Base-by-base conservation (phyloP, 1,284 basidiomycete species). In the Naganishia albida region DNA sequence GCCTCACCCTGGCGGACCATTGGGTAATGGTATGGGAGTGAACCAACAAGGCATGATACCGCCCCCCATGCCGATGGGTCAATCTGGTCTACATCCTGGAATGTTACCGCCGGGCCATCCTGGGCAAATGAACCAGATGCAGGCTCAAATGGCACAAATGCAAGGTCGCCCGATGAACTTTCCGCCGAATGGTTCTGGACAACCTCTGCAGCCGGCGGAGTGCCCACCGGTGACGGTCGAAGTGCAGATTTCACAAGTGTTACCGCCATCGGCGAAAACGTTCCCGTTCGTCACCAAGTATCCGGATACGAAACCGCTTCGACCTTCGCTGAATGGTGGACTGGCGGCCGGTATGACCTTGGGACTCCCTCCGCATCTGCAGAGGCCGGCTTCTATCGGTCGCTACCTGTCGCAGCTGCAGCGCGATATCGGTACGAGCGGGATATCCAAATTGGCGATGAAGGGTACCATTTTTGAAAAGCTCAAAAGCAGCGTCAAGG, bases 401-500 rank as follows among this genome's bases (percentile, higher is more conserved):
- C 34, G 57, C 39, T 60, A 60, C 20, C 12, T 50, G 7, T 20
- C 34, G 6, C 57, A 60, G n/a, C 34, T 60, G 13, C 57, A 60
- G 30, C 57, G 57, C n/a, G 57, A 60, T 10, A 60, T 49, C 30
- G 26, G 18, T 3, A 10, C 38, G n/a, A 60, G 57, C 39, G 57
- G 57, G 6, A 46, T 40, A n/a, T 20, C 28, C 1, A 60, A 60
- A 50, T 23, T 51, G 20, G 59, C 64, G 23, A 39, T 63, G 46
- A 62, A 57, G 42, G 67, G 67, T 23, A 59, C 64, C 7, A 48
- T 68, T 6, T 68, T 68, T 39, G 67, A 68, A 26, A 56, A 60
- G 30, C 40, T 64, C 12, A 60, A 50, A 13, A 60, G 46, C 28
- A 53, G 30, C 18, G 38, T 51, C 10, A 42, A 48, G n/a, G 64